Evolutionary conservation across 208 protist species (phyloP).

Genomic region (Trichomonas gallinae): DNA sequence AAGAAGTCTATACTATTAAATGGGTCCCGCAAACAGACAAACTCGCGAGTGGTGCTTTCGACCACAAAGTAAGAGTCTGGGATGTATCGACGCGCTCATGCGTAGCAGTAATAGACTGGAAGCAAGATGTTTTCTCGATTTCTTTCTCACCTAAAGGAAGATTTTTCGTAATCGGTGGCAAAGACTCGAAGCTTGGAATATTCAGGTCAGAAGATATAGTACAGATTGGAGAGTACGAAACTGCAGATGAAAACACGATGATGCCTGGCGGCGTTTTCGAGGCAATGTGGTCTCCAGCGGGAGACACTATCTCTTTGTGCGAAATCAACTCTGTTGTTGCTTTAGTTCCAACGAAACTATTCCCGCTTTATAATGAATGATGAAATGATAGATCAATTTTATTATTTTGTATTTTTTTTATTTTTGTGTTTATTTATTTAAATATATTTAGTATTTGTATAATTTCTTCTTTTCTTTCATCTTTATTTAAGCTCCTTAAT

Average conservation of each 20-base stretch:
- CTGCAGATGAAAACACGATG: not conserved
- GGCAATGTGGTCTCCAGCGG: not conserved
- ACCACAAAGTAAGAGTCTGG: not conserved
- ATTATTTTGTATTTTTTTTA: not conserved
- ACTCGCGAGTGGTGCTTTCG: not conserved
- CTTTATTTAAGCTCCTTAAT: not conserved
- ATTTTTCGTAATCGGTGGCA: not conserved
- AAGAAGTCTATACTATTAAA: not conserved
- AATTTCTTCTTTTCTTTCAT: not conserved
- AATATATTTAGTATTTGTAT: not conserved
- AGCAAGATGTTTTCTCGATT: not conserved
- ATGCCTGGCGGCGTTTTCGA: not conserved
- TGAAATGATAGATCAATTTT: not conserved
- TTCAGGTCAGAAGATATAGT: not conserved
- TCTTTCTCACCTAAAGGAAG: not conserved
- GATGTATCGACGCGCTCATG: not conserved
- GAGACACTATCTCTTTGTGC: not conserved
- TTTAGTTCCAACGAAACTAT: not conserved
- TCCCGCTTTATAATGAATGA: not conserved
- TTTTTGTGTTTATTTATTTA: not conserved
- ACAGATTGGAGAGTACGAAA: not conserved
- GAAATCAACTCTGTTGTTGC: not conserved
- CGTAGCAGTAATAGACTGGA: not conserved
- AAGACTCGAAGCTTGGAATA: not conserved
- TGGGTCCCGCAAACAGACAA: not conserved